These are phyloP conservation scores for Eremomyces bilateralis DNA, from an alignment of 495 filamentous ascomycete genomes.

Conservation along the genomic window DNA sequence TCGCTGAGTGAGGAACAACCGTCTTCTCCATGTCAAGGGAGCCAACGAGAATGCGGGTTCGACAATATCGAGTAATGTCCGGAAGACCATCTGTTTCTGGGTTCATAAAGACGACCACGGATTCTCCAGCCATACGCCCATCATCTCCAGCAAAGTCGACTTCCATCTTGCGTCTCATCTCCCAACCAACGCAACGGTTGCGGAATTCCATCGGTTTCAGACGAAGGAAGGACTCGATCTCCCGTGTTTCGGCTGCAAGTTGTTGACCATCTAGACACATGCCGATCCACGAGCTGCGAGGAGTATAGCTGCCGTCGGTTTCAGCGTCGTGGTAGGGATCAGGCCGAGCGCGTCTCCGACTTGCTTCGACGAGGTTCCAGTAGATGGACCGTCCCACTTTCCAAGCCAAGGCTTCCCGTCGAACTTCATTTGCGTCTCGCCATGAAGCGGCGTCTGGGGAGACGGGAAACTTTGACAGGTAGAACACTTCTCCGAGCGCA, in stretches of 20 bases:
- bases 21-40: too few relatives aligned
- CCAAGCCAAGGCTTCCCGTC: conserved; percentile 60
- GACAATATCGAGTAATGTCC: too few relatives aligned
- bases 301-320: conserved; percentile 44
- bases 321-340: conserved; percentile 41
- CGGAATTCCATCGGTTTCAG: conserved; percentile 61
- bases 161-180: conserved; percentile 69
- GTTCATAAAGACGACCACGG: conserved; percentile 47
- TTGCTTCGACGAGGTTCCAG: conserved; percentile 63
- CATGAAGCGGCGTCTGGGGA: conserved; percentile 17
- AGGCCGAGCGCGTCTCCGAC: conserved; percentile 43
- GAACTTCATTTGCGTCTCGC: conserved; percentile 20
- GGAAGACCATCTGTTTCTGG: too few relatives aligned
- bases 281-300: conserved; percentile 44
- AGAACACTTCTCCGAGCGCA: conserved; percentile 80
- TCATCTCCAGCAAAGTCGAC: conserved; percentile 81
- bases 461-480: conserved; percentile 43
- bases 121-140: conserved; percentile 47
- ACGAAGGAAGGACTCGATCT: conserved; percentile 56
- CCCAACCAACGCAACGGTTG: conserved; percentile 65
- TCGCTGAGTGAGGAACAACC: too few relatives aligned
- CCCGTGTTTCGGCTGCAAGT: conserved; percentile 47
- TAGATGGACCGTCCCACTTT: conserved; percentile 49
- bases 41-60: too few relatives aligned
- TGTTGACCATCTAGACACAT: conserved; percentile 53